Percentiles rank a stretch among this genome's conserved stretches.
phyloP scores from a whole-genome alignment of 2,329 filamentous ascomycete genomes.

The Ophiostoma australiae region DNA sequence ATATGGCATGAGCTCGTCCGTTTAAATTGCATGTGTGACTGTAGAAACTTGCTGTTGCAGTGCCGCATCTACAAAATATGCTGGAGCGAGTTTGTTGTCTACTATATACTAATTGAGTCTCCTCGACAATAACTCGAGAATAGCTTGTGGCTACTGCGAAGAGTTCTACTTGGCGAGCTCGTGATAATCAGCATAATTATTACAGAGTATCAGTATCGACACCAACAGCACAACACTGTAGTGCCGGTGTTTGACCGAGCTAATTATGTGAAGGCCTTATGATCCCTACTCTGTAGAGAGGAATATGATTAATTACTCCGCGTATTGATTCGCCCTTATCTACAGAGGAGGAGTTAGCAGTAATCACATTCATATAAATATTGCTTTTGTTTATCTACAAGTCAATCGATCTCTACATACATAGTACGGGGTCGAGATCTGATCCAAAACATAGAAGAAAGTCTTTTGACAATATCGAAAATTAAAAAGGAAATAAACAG shows the following conservation, averaged over 20 bases:
- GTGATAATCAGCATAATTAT: not conserved
- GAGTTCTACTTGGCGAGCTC: not conserved
- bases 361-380: too few species aligned
- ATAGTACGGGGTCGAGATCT: not conserved
- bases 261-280: not conserved
- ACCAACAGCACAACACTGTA: not conserved
- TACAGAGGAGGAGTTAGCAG: too few species aligned
- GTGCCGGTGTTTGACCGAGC: constrained; percentile 5
- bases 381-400: not conserved
- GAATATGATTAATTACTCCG: not conserved
- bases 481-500: too few species aligned
- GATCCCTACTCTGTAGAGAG: not conserved
- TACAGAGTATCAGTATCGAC: not conserved
- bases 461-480: too few species aligned
- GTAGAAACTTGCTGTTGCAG: not conserved
- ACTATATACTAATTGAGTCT: not conserved
- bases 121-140: not conserved
- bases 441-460: too few species aligned
- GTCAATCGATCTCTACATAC: not conserved
- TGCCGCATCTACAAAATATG: not conserved
- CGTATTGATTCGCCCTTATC: not conserved
- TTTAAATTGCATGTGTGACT: not conserved
- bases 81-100: not conserved
- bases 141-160: not conserved
- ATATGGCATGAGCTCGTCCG: not conserved